Base-by-base conservation (phyloP, 2,329 filamentous ascomycete genomes). In the Lachnellula cervina region DNA sequence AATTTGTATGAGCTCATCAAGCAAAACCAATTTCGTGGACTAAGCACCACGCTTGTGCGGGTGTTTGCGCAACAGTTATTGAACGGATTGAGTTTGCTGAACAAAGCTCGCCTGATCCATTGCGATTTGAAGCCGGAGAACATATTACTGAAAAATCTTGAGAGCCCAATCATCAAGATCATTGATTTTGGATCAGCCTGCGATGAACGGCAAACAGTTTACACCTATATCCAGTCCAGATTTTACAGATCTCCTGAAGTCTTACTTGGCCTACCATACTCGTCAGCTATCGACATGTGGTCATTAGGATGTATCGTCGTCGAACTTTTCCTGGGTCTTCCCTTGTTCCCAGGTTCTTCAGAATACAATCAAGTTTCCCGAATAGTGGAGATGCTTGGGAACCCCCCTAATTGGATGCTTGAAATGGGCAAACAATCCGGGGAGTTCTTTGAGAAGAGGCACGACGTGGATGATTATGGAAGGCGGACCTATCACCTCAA, bases 261-360 rank as follows among this genome's bases (percentile, higher is more conserved):
- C 13, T 74, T 99, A 38, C 78, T 99, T n/a, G 94, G 94, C 4
- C 76, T 99, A 48, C 94, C 94, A 58, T 99, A 99, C 72, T 97
- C 94, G 14, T 97, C 94, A 4, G 94, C 94, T 44, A 99, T 99
- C 68, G 94, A 99, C 69, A 99, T 99, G 93, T 99, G 94, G 94
- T 99, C 94, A 4, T 77, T 99, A 45, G 94, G 94, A 52, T 99
- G 94, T 73, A 99, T 99, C 64, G 93, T 99, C 16, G 94, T 99
- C 23, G 94, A 99, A 73, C 80, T 99, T 17, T 99, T 99, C 78
- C 80, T 99, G 1, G 94, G 94, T 46, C 78, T 99, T 49, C 94
- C 94, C 1, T 75, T 99, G 2, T 99, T 99, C 72, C 94, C 94
- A 7, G 94, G 94, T 28, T 97, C 93, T 0, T 99, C 94, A 2